These are phyloP conservation scores for Talaromyces pinophilus DNA, from an alignment of 2,329 filamentous ascomycete species.

Conservation along the genomic window DNA sequence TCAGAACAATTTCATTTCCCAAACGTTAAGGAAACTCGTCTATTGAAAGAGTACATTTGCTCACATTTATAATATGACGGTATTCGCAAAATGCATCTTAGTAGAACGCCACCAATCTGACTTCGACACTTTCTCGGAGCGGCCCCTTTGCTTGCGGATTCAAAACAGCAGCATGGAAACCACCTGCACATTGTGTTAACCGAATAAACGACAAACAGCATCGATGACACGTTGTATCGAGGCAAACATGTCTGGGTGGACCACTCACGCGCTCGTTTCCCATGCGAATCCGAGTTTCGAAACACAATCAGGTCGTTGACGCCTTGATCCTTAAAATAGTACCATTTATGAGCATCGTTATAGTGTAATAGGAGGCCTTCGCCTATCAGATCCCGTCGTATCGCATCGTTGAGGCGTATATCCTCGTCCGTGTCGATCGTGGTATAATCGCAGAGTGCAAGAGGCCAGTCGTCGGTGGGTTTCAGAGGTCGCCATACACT, in stretches of 20 bases:
- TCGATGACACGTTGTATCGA: not conserved
- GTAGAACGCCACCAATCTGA: slow-evolving; percentile 14
- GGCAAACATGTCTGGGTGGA: not conserved
- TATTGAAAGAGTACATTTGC: not conserved
- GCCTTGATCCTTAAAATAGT: slow-evolving; percentile 4
- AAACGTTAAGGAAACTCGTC: not conserved
- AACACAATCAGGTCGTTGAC: slow-evolving; percentile 12
- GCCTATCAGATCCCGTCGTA: slow-evolving; percentile 5
- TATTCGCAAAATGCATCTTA: not conserved
- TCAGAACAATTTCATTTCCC: no score
- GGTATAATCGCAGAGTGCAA: slow-evolving; percentile 12
- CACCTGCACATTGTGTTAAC: not conserved
- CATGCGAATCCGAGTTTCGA: slow-evolving; percentile 3
- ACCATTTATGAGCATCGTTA: slow-evolving; percentile 5
- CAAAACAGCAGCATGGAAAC: slow-evolving; percentile 10
- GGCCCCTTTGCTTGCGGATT: slow-evolving; percentile 12
- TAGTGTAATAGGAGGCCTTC: slow-evolving; percentile 1
- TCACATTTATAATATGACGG: not conserved
- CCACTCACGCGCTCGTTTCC: not conserved
- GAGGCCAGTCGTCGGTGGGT: slow-evolving; percentile 13
- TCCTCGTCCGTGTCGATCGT: slow-evolving; percentile 10
- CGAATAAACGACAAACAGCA: not conserved
- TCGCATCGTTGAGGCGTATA: slow-evolving; percentile 4
- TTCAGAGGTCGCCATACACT: slow-evolving; percentile 15
- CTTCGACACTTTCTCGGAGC: slow-evolving; percentile 11